A percentile compares a stretch with the other conserved stretches of the same genome.
phyloP scores from a whole-genome alignment of 768 basidiomycete genomes.

The Macrolepiota dolichaula region DNA sequence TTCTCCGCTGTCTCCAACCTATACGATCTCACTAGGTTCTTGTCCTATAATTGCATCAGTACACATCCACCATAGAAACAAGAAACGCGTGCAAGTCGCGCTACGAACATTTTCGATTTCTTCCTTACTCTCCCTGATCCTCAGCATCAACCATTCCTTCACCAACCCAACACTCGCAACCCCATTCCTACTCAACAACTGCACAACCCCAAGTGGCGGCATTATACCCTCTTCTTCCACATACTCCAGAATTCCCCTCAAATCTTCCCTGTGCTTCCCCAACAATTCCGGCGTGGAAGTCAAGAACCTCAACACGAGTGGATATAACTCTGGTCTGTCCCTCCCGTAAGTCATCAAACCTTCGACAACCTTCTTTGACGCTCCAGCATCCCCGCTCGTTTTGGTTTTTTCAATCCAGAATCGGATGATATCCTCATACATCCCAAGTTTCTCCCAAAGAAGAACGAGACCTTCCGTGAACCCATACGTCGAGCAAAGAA shows the following conservation, averaged over 20 bases:
- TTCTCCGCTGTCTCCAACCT: constrained; percentile 79
- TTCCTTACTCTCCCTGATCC: constrained; percentile 67
- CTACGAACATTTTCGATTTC: constrained; percentile 72
- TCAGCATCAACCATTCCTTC: constrained; percentile 83
- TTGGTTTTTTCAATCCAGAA: constrained; percentile 84
- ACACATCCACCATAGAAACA: constrained; percentile 2
- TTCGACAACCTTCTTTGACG: constrained; percentile 58
- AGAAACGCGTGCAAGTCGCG: constrained; percentile 22
- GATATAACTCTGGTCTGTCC: constrained; percentile 73
- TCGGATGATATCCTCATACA: constrained; percentile 92
- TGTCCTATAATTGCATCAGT: constrained; percentile 56
- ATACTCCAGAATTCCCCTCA: constrained; percentile 67
- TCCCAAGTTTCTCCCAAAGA: constrained; percentile 90
- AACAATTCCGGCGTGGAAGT: constrained; percentile 79
- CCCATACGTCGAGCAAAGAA: constrained; percentile 81
- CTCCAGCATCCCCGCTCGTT: constrained; percentile 28
- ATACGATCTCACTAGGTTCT: constrained; percentile 84
- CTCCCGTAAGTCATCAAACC: constrained; percentile 73
- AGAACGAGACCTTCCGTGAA: constrained; percentile 86
- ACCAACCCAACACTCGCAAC: constrained; percentile 91
- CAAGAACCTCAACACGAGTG: constrained; percentile 84
- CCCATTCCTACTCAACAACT: constrained; percentile 82
- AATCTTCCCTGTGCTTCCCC: constrained; percentile 64
- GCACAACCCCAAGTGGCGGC: constrained; percentile 86
- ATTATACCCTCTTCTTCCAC: constrained; percentile 82